Evolutionary conservation across 192 early-diverging fungal species (phyloP).

Genomic region (Diversispora epigaea): DNA sequence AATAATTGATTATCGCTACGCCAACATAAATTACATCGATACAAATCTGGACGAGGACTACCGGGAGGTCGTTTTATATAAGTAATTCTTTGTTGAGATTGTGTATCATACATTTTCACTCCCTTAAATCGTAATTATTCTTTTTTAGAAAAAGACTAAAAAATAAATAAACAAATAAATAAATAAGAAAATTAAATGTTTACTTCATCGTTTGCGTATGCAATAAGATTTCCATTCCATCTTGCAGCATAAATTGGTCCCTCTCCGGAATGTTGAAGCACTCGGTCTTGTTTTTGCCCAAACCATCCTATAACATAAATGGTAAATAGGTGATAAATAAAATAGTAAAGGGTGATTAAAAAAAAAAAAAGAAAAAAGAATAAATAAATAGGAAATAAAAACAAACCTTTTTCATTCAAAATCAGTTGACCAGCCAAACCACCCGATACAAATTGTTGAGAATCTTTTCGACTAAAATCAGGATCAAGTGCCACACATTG

Average conservation of each 20-base stretch:
- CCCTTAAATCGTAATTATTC: constrained; percentile 38
- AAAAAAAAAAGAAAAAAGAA: too few species aligned
- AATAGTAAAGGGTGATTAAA: too few species aligned
- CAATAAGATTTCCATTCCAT: constrained; percentile 84
- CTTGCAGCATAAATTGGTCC: constrained; percentile 85
- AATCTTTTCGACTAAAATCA: constrained; percentile 70
- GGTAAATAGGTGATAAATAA: background rate
- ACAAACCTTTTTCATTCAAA: constrained; percentile 77
- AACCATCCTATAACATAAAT: constrained; percentile 68
- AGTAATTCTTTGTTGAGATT: constrained; percentile 70
- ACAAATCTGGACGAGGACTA: constrained; percentile 85
- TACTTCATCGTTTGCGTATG: constrained; percentile 88
- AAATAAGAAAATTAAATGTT: background rate
- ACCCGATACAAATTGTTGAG: constrained; percentile 83
- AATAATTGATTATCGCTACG: constrained; percentile 71
- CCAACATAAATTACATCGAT: constrained; percentile 86
- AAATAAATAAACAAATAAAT: background rate
- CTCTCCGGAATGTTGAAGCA: constrained; percentile 79
- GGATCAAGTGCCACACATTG: constrained; percentile 90
- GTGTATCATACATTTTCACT: constrained; percentile 81
- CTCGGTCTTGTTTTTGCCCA: constrained; percentile 67
- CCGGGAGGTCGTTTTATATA: constrained; percentile 77
- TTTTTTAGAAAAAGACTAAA: background rate
- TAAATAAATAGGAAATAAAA: background rate
- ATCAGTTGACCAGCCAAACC: constrained; percentile 86